Percentiles rank a stretch among this genome's conserved stretches.
Evolutionary conservation across 2,329 filamentous ascomycete species (phyloP).

Genomic region (Aspergillus awamori): DNA sequence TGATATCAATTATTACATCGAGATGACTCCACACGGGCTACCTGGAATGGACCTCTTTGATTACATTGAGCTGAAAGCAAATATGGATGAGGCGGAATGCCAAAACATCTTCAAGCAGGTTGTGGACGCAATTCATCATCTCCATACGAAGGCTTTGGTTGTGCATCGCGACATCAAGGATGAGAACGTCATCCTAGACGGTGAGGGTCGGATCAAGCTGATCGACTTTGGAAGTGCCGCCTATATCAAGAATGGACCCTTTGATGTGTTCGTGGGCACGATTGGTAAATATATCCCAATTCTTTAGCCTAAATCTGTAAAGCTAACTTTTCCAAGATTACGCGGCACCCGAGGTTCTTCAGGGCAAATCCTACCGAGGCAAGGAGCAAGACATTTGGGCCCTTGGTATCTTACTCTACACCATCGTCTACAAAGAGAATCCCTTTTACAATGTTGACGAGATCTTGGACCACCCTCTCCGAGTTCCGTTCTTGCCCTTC

Average conservation of each 20-base stretch:
- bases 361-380: conserved; percentile 86
- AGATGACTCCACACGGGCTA: conserved; percentile 90
- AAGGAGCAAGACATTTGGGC: conserved; percentile 99
- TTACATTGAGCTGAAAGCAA: conserved; percentile 93
- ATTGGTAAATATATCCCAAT: conserved; percentile 68
- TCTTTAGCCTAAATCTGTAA: conserved; percentile 4
- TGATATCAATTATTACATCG: conserved; percentile 89
- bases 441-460: conserved; percentile 99
- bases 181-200: conserved; percentile 94
- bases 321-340: conserved; percentile 69
- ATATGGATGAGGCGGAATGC: conserved; percentile 94
- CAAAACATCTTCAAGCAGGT: conserved; percentile 95
- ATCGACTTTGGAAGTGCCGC: conserved; percentile 98
- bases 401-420: conserved; percentile 93
- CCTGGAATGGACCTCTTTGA: conserved; percentile 99
- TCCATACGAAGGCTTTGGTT: conserved; percentile 86
- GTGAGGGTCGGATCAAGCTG: conserved; percentile 91
- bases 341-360: conserved; percentile 95
- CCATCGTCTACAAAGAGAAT: conserved; percentile 99
- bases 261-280: conserved; percentile 98
- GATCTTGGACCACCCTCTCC: conserved; percentile 95
- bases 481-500: conserved; percentile 70
- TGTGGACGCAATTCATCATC: conserved; percentile 82
- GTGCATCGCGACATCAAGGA: conserved; percentile 99
- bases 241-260: conserved; percentile 97